phyloP scores from a whole-genome alignment of 345 rosid species.

The Murraya koenigii region DNA sequence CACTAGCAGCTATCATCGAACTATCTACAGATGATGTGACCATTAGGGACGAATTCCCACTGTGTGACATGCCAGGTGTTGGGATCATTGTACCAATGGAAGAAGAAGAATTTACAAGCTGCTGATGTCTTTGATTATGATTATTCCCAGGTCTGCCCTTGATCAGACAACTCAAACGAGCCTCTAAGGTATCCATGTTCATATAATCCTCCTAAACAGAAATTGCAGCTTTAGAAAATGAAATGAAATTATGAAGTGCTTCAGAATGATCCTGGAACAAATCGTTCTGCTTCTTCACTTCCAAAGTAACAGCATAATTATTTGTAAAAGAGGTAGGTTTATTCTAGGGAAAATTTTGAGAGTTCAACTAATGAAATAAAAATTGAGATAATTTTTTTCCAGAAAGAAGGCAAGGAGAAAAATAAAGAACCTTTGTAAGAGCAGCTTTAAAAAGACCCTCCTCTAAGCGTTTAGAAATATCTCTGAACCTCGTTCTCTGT shows the following conservation, averaged over 20 bases:
- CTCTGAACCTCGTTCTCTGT: conserved; percentile 46
- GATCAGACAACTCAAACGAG: conserved; percentile 52
- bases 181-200: conserved; percentile 66
- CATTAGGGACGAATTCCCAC: conserved; percentile 51
- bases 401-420: not conserved
- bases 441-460: conserved; percentile 77
- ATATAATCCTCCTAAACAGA: conserved; percentile 72
- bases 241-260: not conserved
- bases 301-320: not conserved
- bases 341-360: not conserved
- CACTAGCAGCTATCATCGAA: conserved; percentile 44
- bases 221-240: conserved; percentile 19
- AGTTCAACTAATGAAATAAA: not conserved
- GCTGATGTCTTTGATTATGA: conserved; percentile 48
- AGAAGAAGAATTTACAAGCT: conserved; percentile 56
- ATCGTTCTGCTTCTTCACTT: not conserved
- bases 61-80: conserved; percentile 78
- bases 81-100: conserved; percentile 83
- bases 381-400: not conserved
- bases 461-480: conserved; percentile 78
- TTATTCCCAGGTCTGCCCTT: conserved; percentile 32
- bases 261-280: not conserved
- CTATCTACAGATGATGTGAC: conserved; percentile 61
- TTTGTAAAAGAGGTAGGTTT: not conserved
- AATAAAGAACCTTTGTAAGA: conserved; percentile 50